These are phyloP conservation scores for Stipa capillata DNA, from an alignment of 176 grass and related monocot genomes.

Conservation along the genomic window DNA sequence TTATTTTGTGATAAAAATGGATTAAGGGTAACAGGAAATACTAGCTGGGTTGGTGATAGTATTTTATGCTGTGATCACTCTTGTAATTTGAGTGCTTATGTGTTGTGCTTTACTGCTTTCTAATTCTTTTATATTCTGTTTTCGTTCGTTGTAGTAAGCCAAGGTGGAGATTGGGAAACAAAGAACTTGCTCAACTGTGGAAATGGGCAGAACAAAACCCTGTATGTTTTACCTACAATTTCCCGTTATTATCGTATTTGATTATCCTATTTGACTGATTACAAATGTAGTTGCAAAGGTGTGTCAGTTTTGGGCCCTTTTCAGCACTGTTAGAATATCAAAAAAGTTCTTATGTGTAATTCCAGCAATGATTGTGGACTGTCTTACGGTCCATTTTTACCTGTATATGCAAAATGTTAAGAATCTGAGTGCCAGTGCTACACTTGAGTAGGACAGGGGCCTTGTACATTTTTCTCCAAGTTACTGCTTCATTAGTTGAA, in stretches of 20 bases:
- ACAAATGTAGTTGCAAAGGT: background rate
- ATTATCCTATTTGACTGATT: background rate
- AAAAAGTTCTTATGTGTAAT: too few relatives aligned
- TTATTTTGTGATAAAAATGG: background rate
- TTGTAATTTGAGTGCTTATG: background rate
- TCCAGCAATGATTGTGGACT: too few relatives aligned
- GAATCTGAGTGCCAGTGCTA: background rate
- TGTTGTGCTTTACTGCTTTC: background rate
- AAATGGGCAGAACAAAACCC: constrained; percentile 98
- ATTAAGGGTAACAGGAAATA: background rate
- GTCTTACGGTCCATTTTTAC: background rate
- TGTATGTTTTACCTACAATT: constrained; percentile 41
- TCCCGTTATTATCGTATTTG: background rate
- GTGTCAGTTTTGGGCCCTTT: background rate
- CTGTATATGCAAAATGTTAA: background rate
- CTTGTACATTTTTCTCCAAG: background rate
- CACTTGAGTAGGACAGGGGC: background rate
- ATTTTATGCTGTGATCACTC: background rate
- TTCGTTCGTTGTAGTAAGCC: constrained; percentile 51
- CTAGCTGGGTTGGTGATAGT: background rate
- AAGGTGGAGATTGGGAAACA: constrained; percentile 88
- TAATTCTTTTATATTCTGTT: background rate
- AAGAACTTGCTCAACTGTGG: constrained; percentile 84
- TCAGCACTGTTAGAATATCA: background rate
- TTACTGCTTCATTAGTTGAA: background rate